Evolutionary conservation across 257 asterid genomes (phyloP), one percentile per base, ranked within the genome.

Genomic region (Lavandula angustifolia): DNA sequence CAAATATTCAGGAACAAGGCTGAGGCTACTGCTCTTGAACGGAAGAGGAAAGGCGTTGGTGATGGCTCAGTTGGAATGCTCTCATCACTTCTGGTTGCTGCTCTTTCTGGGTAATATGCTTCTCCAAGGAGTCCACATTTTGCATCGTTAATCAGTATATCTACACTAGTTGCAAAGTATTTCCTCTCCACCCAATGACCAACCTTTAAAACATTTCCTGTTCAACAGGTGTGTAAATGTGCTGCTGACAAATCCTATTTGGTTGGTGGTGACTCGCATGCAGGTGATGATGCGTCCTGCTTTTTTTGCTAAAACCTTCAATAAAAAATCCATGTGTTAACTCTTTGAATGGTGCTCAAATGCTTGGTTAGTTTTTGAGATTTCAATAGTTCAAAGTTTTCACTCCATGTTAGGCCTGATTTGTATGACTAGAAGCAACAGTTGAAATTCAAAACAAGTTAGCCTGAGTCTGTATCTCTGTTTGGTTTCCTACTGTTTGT

Each of bases 261-360:
- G 98, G 98, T 89, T 92, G 68, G 90, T 92, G 49, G 98, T 92
- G 80, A 92, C 95, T 37, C 91, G 98, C 74, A 92, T 92, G 98
- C 98, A 92, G 96, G 98, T 87, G 73, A 64, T 35, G 53, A 43
- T 37, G 38, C 33, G 13, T 46, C 64, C 53, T 68, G 54, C 6
- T 43, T 66, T 54, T 54, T 53, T 62, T 58, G 29, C 49, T 42
- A 33, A 34, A 18, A 14, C 55, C 65, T 59, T 54, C 40, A 56
- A 37, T 33, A 37, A 35, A 55, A 60, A 35, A 7, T 69, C 29
- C 63, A 4, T 61, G 43, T 46, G 29, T 68, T 12, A 51, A 13
- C 22, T 50, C 51, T 60, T 54, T 49, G 51, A 67, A 42, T 40
- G 61, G 48, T 52, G 44, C 38, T 49, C 42, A 34, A 42, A n/a